Evolutionary conservation across 352 stramenopile genomes (phyloP).

Genomic region (Globisporangium yorkense): DNA sequence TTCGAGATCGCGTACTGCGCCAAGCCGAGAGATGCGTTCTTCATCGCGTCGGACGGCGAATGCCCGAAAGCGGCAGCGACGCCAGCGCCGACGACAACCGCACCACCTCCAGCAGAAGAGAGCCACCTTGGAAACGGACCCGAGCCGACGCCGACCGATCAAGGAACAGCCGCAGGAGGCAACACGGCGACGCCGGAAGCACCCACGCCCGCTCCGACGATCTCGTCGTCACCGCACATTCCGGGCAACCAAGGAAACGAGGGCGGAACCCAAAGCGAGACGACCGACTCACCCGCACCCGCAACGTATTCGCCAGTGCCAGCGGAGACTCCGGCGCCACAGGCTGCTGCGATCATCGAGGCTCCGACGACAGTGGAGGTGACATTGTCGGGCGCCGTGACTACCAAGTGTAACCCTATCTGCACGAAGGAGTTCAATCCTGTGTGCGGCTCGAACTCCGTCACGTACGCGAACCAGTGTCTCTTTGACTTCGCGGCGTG

Average conservation of each 20-base stretch:
- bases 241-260: not conserved
- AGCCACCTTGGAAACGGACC: no score
- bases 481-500: slow-evolving; percentile 45
- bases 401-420: slow-evolving; percentile 37
- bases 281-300: no score
- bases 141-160: no score
- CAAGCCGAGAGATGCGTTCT: slow-evolving; percentile 15
- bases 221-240: not conserved
- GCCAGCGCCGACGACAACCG: not conserved
- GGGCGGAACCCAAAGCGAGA: no score
- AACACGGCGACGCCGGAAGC: no score
- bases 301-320: not conserved
- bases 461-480: slow-evolving; percentile 63
- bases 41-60: slow-evolving; percentile 17
- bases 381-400: slow-evolving; percentile 2
- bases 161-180: no score
- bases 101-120: not conserved
- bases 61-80: slow-evolving; percentile 10
- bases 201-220: not conserved
- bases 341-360: not conserved
- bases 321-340: not conserved
- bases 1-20: slow-evolving; percentile 38
- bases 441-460: slow-evolving; percentile 53
- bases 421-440: slow-evolving; percentile 38
- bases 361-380: slow-evolving; percentile 3